Evolutionary conservation across 2,329 filamentous ascomycete genomes (phyloP), one percentile per base, ranked within the genome.

Genomic region (Lecanicillium sp.): DNA sequence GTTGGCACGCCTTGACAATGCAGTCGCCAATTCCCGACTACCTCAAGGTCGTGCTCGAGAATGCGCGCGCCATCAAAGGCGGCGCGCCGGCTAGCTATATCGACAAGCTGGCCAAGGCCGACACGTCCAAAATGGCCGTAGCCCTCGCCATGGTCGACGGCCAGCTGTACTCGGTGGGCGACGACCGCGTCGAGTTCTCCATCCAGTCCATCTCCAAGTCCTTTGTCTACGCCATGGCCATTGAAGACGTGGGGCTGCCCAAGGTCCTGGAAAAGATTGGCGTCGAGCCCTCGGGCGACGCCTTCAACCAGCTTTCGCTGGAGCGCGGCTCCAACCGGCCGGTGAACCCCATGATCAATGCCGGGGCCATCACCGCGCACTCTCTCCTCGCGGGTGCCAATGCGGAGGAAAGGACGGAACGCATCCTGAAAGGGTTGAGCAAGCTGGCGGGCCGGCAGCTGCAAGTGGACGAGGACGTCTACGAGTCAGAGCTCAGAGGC

Each of bases 181-280:
- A 64, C 43, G 61, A 64, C 33, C 39, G 49, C 9, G 43, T 61
- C 33, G 61, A 64, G 39, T 64, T 64, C 40, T 64, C 61, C 2
- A 64, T 64, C 25, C 60, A 64, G 39, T 64, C 60, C 46, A 64
- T 64, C 36, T 61, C 61, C 11, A 64, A 64, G 32, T 52, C 60
- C 1, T 64, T 64, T 36, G 59, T 63, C 19, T 64, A 64, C 42
- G 60, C 61, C 2, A 43, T 64, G 4, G 61, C 61, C 9, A 64
- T 64, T 27, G 58, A 61, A 34, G 61, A 64, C 36, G 48, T 52
- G 1, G 61, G 61, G 0, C 40, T 64, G 14, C 43, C 50, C 0
- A 44, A 43, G n/a, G 61, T 64, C 0, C 37, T 64, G 31, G 51
- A 58, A 39, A 64, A 61, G 41, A 62, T 64, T 14, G 61, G 60